Percentiles rank a stretch among this genome's conserved stretches.
Conservation (phyloP, 148 eudicot species). For the Chenopodium formosanum region DNA sequence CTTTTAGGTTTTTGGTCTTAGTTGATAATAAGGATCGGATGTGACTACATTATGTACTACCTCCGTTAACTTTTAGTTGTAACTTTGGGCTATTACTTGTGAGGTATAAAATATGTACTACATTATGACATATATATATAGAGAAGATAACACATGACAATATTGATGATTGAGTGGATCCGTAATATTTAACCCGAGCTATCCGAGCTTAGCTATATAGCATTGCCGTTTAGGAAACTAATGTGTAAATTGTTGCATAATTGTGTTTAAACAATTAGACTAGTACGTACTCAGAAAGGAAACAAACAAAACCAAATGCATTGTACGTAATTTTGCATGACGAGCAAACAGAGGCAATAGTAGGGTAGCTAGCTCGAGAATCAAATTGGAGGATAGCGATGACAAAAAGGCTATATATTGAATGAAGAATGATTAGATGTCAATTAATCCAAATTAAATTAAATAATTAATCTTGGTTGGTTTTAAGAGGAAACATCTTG, state of each 20-base stretch:
- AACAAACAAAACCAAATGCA: background rate
- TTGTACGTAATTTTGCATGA: background rate
- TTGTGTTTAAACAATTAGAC: background rate
- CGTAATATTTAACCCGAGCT: too few relatives aligned
- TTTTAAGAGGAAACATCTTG: background rate
- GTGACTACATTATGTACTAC: too few relatives aligned
- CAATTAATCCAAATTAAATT: background rate
- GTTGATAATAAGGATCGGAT: too few relatives aligned
- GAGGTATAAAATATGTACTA: too few relatives aligned
- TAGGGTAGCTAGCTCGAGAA: background rate
- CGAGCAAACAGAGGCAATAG: background rate
- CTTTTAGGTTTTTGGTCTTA: too few relatives aligned
- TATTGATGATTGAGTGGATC: too few relatives aligned
- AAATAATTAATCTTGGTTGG: background rate
- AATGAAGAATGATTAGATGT: conserved; percentile 9
- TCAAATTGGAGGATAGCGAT: background rate
- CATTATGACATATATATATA: too few relatives aligned
- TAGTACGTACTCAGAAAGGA: background rate
- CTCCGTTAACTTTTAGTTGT: too few relatives aligned
- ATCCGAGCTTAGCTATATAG: too few relatives aligned
- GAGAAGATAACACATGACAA: too few relatives aligned
- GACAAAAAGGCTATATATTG: background rate
- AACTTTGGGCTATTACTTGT: too few relatives aligned
- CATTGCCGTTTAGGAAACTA: too few relatives aligned
- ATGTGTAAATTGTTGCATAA: background rate